phyloP scores from a whole-genome alignment of 2,329 filamentous ascomycete genomes.

The Orbilia quercus region DNA sequence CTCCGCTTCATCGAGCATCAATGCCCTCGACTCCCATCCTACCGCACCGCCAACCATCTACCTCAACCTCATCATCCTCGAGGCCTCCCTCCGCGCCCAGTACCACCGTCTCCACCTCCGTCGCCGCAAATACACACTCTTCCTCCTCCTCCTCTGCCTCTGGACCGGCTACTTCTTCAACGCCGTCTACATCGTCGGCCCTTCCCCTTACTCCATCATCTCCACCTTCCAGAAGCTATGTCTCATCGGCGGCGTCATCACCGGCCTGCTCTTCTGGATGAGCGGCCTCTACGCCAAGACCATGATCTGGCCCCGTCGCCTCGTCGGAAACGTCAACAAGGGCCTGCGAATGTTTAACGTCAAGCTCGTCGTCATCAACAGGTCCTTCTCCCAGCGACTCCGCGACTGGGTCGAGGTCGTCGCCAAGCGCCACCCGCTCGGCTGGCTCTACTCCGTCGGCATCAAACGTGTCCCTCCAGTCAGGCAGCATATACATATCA shows the following conservation, averaged over 20 bases:
- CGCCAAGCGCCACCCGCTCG: conserved; percentile 46
- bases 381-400: conserved; percentile 38
- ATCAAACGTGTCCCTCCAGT: conserved; percentile 38
- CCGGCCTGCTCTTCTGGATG: conserved; percentile 86
- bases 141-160: conserved; percentile 78
- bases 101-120: conserved; percentile 90
- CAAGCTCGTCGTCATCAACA: conserved; percentile 84
- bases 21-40: conserved; percentile 83
- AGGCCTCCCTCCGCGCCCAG: conserved; percentile 90
- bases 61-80: conserved; percentile 95
- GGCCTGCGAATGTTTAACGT: conserved; percentile 93
- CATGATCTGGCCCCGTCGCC: conserved; percentile 90
- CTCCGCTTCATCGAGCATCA: conserved; percentile 65
- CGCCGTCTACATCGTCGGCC: conserved; percentile 89
- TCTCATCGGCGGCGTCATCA: conserved; percentile 89
- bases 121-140: conserved; percentile 91
- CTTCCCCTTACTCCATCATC: conserved; percentile 80
- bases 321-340: conserved; percentile 88
- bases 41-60: conserved; percentile 96
- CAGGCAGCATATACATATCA: conserved; percentile 18
- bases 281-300: conserved; percentile 97
- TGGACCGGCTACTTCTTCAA: conserved; percentile 91
- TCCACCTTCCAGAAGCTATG: conserved; percentile 78
- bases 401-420: conserved; percentile 48
- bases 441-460: conserved; percentile 47